Base-by-base conservation (phyloP, 441 rosid species). In the Populus tomentosa region DNA sequence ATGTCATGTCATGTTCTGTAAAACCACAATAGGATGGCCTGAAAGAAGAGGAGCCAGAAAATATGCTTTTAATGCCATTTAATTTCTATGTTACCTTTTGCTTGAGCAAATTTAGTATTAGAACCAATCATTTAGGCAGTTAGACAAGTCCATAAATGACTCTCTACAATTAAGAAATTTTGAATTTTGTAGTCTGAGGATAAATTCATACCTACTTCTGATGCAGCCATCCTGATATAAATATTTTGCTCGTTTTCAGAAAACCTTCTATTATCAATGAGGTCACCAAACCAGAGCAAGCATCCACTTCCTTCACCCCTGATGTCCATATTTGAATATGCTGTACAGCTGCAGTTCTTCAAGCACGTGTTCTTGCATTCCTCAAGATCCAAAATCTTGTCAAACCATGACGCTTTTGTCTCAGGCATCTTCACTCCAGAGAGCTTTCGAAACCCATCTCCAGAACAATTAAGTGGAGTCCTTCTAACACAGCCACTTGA, bases 161-260 rank as follows among this genome's bases (percentile, higher is more conserved):
- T 16, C 59, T 0, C 7, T 53, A 53, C 61, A 53, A 18, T 0
- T 53, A 53, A 16, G 6, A 50, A 1, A 4, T 53, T 14, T 5
- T 53, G 61, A 53, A 1, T 53, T 53, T 53, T 53, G 2, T 53
- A 53, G 61, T 16, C 61, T 18, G 61, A 5, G 36, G 36, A 35
- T 35, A 35, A 35, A 35, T 67, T 71, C 59, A 42, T 85, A 61
- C 65, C 26, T 4, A 61, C 26, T 61, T 61, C 65, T 61, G 65
- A 61, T 61, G 65, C 65, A 61, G 75, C 98, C 92, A 1, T 89
- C 89, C n/a, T 80, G 33, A 90, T 78, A 69, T 79, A 92, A 70
- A 91, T 84, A 83, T 87, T 88, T 62, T 93, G 93, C 8, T 96
- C 94, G 2, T 84, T 83, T 0, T 75, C 86, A 79, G 88, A 83